Conservation (phyloP, 2,329 filamentous ascomycete genomes). For the Whalleya microplaca region DNA sequence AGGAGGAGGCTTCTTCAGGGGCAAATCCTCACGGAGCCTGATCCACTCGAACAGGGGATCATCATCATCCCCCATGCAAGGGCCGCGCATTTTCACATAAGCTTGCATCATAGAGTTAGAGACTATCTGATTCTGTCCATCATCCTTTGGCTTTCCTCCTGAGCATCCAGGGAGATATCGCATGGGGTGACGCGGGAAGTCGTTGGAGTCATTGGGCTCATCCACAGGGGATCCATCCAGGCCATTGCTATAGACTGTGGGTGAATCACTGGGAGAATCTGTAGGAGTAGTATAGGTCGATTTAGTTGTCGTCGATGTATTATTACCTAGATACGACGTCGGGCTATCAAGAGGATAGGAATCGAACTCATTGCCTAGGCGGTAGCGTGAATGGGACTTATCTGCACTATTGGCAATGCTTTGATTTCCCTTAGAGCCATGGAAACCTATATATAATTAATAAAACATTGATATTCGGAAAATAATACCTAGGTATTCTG, state of each 20-base stretch:
- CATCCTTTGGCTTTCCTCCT: slow-evolving; percentile 8
- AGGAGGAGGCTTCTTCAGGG: slow-evolving; percentile 2
- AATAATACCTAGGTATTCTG: no score
- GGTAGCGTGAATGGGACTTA: not conserved
- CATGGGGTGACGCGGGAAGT: not conserved
- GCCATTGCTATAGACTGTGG: not conserved
- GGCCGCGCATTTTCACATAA: slow-evolving; percentile 35
- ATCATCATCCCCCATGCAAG: slow-evolving; percentile 9
- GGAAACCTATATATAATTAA: not conserved
- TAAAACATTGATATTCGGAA: no score
- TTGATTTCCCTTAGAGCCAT: not conserved
- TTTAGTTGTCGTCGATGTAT: not conserved
- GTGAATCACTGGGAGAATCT: not conserved
- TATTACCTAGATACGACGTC: not conserved
- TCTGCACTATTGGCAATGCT: not conserved
- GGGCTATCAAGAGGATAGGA: not conserved
- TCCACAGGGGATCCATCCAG: not conserved
- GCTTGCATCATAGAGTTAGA: slow-evolving; percentile 33
- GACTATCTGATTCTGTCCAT: slow-evolving; percentile 19
- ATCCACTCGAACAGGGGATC: slow-evolving; percentile 35
- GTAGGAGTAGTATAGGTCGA: not conserved
- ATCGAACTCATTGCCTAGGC: not conserved
- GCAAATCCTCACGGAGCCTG: slow-evolving; percentile 13
- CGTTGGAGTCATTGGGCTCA: not conserved
- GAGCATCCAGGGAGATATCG: slow-evolving; percentile 29